Evolutionary conservation across 257 asterid species (phyloP).

Genomic region (Marsdenia floribunda): DNA sequence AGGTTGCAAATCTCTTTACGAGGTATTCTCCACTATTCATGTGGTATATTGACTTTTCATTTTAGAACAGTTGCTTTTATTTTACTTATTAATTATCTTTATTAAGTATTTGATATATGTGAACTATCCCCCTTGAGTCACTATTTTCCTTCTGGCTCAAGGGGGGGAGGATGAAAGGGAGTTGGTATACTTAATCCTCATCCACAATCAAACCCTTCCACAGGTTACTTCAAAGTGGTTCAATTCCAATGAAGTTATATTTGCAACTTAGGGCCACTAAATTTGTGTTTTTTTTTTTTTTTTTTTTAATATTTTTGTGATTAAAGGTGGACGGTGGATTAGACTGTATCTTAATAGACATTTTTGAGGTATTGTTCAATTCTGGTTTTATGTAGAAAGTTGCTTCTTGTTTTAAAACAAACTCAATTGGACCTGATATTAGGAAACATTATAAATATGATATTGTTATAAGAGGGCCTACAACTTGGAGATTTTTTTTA

Average conservation of each 20-base stretch:
- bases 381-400: neutral
- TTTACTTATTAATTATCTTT: neutral
- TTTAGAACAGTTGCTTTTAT: neutral
- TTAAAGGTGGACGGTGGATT: neutral
- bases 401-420: neutral
- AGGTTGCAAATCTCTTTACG: constrained; percentile 68
- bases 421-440: neutral
- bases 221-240: neutral
- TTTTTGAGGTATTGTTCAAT: neutral
- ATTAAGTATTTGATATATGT: too few species aligned
- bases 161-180: neutral
- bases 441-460: neutral
- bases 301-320: neutral
- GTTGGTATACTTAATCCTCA: neutral
- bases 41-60: neutral
- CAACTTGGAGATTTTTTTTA: neutral
- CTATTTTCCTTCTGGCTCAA: too few species aligned
- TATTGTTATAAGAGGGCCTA: neutral
- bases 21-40: constrained; percentile 38
- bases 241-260: neutral
- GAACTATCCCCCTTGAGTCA: too few species aligned
- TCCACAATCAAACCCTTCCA: too few species aligned
- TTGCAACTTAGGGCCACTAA: too few species aligned
- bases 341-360: neutral
- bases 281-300: neutral